phyloP scores from a whole-genome alignment of 208 protist genomes.

The Crithidia sp. region DNA sequence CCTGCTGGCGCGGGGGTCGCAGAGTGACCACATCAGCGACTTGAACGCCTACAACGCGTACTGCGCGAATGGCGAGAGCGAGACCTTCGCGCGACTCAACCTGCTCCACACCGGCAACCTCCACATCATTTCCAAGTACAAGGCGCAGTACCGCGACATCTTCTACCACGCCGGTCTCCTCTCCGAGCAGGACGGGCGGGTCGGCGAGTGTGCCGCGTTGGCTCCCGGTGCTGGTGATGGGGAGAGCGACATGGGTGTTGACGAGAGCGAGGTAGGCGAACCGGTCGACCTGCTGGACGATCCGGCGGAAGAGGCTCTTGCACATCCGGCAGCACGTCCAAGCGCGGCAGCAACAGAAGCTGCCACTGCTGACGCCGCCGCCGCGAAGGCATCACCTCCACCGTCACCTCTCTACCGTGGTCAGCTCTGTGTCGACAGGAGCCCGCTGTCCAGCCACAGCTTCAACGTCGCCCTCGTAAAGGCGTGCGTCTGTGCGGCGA shows the following conservation, averaged over 20 bases:
- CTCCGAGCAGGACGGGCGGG: constrained; percentile 6
- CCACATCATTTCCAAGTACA: constrained; percentile 83
- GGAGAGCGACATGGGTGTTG: background rate
- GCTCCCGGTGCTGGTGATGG: background rate
- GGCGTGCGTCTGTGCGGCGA: constrained; percentile 74
- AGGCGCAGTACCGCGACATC: constrained; percentile 86
- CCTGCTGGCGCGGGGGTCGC: constrained; percentile 58
- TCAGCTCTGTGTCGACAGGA: constrained; percentile 62
- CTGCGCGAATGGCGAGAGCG: constrained; percentile 46
- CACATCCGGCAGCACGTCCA: background rate
- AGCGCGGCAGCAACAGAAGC: background rate
- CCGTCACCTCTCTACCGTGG: constrained; percentile 15
- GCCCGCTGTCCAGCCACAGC: constrained; percentile 61
- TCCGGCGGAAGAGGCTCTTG: background rate
- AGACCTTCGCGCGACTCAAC: constrained; percentile 60
- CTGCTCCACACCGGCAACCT: constrained; percentile 60
- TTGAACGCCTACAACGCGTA: constrained; percentile 90
- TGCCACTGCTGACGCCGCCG: background rate
- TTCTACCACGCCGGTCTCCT: constrained; percentile 65
- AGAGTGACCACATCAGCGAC: constrained; percentile 86
- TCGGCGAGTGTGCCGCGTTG: background rate
- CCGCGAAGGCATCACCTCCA: background rate
- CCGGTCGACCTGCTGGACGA: background rate
- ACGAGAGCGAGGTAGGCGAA: background rate
- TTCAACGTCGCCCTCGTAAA: constrained; percentile 83